Percentiles rank a stretch among this genome's conserved stretches.
These are phyloP conservation scores for Aspergillus affinis DNA, from an alignment of 495 filamentous ascomycete genomes.

Conservation along the genomic window DNA sequence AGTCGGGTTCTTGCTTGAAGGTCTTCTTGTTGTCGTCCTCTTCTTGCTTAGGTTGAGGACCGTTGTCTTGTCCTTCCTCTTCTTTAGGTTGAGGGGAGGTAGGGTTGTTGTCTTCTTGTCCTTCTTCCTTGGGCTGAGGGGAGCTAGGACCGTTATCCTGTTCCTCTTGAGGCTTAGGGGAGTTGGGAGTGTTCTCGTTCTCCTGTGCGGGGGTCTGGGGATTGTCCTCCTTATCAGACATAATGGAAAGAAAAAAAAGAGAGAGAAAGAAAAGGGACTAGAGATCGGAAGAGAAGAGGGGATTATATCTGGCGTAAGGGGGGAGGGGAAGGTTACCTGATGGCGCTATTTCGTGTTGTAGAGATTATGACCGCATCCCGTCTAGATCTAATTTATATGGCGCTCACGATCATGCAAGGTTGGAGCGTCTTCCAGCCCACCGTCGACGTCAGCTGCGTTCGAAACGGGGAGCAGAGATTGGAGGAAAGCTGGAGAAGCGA, in stretches of 20 bases:
- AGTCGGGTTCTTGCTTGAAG: slow-evolving; percentile 22
- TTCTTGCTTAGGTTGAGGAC: slow-evolving; percentile 16
- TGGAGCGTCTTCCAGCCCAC: slow-evolving; percentile 1
- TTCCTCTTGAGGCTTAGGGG: slow-evolving; percentile 25
- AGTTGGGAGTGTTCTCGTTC: slow-evolving; percentile 38
- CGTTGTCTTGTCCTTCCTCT: slow-evolving; percentile 3
- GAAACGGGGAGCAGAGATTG: neutral
- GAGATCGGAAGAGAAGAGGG: neutral
- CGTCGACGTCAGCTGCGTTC: slow-evolving; percentile 8
- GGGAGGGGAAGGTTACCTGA: neutral
- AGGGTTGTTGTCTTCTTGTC: slow-evolving; percentile 1
- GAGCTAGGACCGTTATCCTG: slow-evolving; percentile 14
- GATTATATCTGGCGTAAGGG: slow-evolving; percentile 7
- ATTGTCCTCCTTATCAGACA: slow-evolving; percentile 38
- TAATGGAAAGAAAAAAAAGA: slow-evolving; percentile 32
- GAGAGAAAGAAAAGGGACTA: slow-evolving; percentile 9
- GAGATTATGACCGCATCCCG: neutral
- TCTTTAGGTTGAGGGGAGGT: slow-evolving; percentile 9
- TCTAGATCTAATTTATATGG: slow-evolving; percentile 7
- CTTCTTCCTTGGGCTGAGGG: slow-evolving; percentile 17
- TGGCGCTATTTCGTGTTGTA: neutral
- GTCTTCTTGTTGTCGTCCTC: slow-evolving; percentile 11
- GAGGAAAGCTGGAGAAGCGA: neutral
- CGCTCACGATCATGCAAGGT: neutral
- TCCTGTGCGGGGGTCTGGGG: slow-evolving; percentile 30